Evolutionary conservation across 2,329 filamentous ascomycete genomes (phyloP).

Genomic region (Epichloe glyceriae): DNA sequence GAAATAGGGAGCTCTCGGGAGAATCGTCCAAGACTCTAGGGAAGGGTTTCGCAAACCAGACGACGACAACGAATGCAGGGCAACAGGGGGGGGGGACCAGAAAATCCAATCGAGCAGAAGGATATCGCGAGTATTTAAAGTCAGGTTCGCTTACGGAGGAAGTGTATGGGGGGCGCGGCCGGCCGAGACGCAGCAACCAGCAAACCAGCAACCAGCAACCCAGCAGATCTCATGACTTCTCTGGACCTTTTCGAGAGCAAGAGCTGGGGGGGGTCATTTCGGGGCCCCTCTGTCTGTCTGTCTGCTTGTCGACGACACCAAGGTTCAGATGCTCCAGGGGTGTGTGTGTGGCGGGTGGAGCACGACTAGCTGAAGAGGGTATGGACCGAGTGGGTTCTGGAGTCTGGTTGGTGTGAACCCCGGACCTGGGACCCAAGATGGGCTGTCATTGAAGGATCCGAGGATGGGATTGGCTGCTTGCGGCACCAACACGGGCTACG

Average conservation of each 20-base stretch:
- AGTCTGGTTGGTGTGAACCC: slow-evolving; percentile 1
- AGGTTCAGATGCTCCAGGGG: too few relatives aligned
- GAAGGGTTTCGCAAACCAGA: not conserved
- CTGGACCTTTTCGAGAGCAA: not conserved
- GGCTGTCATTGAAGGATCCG: not conserved
- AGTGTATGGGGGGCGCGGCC: not conserved
- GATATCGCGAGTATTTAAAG: slow-evolving; percentile 7
- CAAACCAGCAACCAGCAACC: not conserved
- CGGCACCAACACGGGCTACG: not conserved
- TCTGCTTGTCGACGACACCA: too few relatives aligned
- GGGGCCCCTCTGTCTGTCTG: too few relatives aligned
- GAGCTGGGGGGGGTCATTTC: not conserved
- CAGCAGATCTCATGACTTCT: not conserved
- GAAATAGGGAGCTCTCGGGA: not conserved
- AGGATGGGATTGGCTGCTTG: not conserved
- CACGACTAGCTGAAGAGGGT: not conserved
- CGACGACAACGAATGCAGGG: slow-evolving; percentile 1
- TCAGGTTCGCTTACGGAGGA: not conserved
- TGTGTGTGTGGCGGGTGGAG: not conserved
- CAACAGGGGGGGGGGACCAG: not conserved
- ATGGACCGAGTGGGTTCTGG: not conserved
- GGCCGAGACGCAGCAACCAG: not conserved
- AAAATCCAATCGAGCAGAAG: not conserved
- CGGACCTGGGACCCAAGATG: slow-evolving; percentile 2
- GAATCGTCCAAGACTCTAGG: not conserved